Conservation (phyloP, 768 basidiomycete species). For the Ephemerocybe angulata region DNA sequence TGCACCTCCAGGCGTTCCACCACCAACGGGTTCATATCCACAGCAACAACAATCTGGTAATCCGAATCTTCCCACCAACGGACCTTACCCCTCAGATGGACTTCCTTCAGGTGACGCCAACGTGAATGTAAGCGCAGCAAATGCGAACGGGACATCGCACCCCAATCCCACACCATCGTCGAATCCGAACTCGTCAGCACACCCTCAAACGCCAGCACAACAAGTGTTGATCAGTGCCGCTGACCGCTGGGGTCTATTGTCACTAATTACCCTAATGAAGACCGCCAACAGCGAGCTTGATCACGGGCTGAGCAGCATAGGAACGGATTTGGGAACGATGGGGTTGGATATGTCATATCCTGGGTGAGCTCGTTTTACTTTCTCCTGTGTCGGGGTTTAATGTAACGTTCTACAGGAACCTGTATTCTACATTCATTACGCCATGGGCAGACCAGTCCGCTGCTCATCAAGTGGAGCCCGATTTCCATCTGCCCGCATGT, state of each 20-base stretch:
- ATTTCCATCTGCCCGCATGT: constrained; percentile 86
- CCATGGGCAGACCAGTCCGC: constrained; percentile 93
- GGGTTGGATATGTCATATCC: constrained; percentile 84
- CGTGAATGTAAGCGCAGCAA: constrained; percentile 18
- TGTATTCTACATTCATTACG: constrained; percentile 92
- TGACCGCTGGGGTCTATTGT: constrained; percentile 91
- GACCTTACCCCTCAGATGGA: not conserved
- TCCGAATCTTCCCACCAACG: constrained; percentile 10
- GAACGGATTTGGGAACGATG: constrained; percentile 88
- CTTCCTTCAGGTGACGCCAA: constrained; percentile 5
- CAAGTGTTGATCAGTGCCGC: constrained; percentile 91
- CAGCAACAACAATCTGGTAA: constrained; percentile 24
- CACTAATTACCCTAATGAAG: constrained; percentile 83
- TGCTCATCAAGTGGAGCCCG: constrained; percentile 83
- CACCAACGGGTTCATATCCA: constrained; percentile 25
- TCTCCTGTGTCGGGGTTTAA: constrained; percentile 15
- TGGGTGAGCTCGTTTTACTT: constrained; percentile 54
- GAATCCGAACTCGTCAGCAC: constrained; percentile 32
- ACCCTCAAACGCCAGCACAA: constrained; percentile 85
- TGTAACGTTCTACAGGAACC: constrained; percentile 47
- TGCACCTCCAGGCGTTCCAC: constrained; percentile 45
- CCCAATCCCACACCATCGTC: constrained; percentile 33
- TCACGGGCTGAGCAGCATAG: constrained; percentile 76
- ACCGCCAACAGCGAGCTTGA: constrained; percentile 73
- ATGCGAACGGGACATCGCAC: constrained; percentile 32